Conservation (phyloP, 306 rosid genomes). For the Betula pendula region DNA sequence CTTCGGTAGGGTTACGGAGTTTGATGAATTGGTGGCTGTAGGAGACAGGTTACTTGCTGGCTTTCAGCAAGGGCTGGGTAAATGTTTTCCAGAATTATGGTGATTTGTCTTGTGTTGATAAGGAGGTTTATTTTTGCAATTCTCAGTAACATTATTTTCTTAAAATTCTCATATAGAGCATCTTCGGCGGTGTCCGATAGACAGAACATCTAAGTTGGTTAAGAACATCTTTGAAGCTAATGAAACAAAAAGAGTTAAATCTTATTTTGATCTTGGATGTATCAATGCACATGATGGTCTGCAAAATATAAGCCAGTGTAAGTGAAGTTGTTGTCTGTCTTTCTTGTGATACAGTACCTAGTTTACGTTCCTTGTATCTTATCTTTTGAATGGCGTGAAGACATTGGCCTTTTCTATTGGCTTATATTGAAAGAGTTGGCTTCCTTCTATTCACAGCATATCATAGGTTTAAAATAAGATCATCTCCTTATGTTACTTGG, state of each 20-base stretch:
- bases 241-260: conserved; percentile 51
- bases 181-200: conserved; percentile 59
- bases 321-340: conserved; percentile 11
- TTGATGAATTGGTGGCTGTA: conserved; percentile 55
- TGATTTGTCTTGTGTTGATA: conserved; percentile 7
- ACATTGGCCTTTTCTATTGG: background rate
- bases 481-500: too few species aligned
- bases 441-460: background rate
- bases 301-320: conserved; percentile 52
- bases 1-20: conserved; percentile 54
- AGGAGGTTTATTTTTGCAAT: conserved; percentile 6
- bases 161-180: conserved; percentile 46
- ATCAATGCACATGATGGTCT: conserved; percentile 44
- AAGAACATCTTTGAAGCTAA: conserved; percentile 50
- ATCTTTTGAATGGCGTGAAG: background rate
- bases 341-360: background rate
- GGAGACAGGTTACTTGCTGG: conserved; percentile 64
- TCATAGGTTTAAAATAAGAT: too few species aligned
- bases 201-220: conserved; percentile 51
- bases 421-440: too few species aligned
- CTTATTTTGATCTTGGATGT: conserved; percentile 68
- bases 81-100: conserved; percentile 21
- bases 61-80: conserved; percentile 78
- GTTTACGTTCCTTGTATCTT: background rate
- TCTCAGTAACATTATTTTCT: conserved; percentile 2